Conservation (phyloP, 192 early-diverging fungal genomes). For the Coemansia sp. region DNA sequence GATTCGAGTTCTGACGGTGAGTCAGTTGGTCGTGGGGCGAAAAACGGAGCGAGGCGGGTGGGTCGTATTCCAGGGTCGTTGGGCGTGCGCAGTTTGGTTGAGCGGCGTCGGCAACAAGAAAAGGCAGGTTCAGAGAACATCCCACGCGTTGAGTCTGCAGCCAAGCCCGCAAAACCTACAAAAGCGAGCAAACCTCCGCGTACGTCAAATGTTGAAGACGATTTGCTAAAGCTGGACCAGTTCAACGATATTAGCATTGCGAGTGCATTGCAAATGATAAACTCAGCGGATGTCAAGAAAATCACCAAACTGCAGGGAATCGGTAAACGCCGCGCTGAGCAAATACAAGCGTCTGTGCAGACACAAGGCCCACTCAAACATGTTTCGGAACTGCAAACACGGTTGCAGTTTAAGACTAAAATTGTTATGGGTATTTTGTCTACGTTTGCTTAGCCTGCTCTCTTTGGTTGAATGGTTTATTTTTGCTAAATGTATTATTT, state of each 20-base stretch:
- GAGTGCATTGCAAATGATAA: constrained; percentile 58
- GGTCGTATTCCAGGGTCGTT: constrained; percentile 33
- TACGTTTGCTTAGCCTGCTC: constrained; percentile 30
- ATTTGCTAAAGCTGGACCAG: constrained; percentile 18
- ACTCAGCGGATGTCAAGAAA: constrained; percentile 54
- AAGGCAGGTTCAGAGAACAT: not conserved
- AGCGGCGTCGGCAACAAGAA: constrained; percentile 16
- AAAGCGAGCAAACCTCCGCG: not conserved
- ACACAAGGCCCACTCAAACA: constrained; percentile 38
- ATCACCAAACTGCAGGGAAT: constrained; percentile 60
- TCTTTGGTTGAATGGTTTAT: constrained; percentile 46
- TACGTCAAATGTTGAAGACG: constrained; percentile 5
- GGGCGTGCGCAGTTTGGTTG: constrained; percentile 38
- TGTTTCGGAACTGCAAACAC: constrained; percentile 37
- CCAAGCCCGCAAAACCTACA: not conserved
- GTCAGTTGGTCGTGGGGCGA: not conserved
- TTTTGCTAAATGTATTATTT: constrained; percentile 45
- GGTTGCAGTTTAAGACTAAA: constrained; percentile 51
- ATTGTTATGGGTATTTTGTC: constrained; percentile 48
- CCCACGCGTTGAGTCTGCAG: not conserved
- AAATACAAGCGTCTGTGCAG: constrained; percentile 54
- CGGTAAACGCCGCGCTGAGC: constrained; percentile 60
- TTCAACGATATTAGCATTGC: constrained; percentile 49
- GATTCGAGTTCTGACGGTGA: constrained; percentile 10
- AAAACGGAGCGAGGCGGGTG: not conserved